phyloP scores from a whole-genome alignment of 2,329 filamentous ascomycete species.

The Rhynchosporium secalis region DNA sequence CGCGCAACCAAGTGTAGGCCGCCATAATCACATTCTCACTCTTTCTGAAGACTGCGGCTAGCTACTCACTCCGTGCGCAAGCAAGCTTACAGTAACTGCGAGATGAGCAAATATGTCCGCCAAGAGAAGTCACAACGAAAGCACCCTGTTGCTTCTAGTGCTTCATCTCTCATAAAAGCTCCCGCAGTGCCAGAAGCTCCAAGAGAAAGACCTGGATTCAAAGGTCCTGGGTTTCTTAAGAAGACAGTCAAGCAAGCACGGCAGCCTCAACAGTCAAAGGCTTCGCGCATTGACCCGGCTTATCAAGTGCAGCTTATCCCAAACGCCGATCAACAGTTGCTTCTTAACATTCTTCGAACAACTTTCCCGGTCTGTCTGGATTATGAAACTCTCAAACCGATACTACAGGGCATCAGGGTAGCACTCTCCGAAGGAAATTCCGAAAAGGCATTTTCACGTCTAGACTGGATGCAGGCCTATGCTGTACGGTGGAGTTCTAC shows the following conservation, averaged over 20 bases:
- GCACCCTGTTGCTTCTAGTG: constrained; percentile 21
- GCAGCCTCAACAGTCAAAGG: background rate
- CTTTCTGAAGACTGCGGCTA: too few relatives aligned
- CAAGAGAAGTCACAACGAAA: constrained; percentile 25
- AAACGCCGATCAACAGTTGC: constrained; percentile 59
- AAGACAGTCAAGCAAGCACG: constrained; percentile 13
- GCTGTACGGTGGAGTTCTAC: constrained; percentile 86
- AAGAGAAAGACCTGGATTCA: constrained; percentile 17
- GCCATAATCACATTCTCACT: too few relatives aligned
- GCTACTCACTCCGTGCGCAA: background rate
- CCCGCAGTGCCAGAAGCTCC: constrained; percentile 4
- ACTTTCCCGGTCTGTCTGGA: constrained; percentile 56
- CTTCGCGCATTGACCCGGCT: background rate
- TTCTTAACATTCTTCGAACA: constrained; percentile 69
- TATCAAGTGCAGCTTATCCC: constrained; percentile 40
- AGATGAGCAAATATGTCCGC: constrained; percentile 34
- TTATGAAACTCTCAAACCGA: constrained; percentile 47
- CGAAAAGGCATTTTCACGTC: constrained; percentile 68
- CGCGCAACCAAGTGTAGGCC: too few relatives aligned
- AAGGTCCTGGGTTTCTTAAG: constrained; percentile 19
- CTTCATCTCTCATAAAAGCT: constrained; percentile 15
- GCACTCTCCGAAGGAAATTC: constrained; percentile 85
- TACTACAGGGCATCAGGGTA: constrained; percentile 77
- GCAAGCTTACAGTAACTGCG: constrained; percentile 35
- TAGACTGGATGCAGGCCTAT: constrained; percentile 74